phyloP scores from a whole-genome alignment of 2,329 filamentous ascomycete genomes.

The Talaromyces amestolkiae region DNA sequence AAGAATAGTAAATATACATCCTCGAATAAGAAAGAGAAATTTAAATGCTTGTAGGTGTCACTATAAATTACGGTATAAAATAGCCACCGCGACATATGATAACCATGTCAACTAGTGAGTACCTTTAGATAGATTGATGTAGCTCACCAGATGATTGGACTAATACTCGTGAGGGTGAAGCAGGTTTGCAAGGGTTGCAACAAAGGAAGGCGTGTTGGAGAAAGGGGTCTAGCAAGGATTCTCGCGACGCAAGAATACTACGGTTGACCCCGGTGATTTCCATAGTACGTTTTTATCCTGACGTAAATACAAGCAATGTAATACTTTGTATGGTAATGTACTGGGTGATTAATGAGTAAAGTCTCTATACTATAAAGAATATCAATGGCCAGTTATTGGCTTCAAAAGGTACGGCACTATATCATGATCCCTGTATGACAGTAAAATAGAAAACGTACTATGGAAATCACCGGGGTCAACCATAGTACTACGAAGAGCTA shows the following conservation, averaged over 20 bases:
- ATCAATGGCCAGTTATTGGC: too few species aligned
- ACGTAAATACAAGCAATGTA: too few species aligned
- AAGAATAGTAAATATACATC: conserved; percentile 10
- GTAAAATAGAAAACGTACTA: too few species aligned
- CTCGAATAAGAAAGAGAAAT: conserved; percentile 9
- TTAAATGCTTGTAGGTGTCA: not conserved
- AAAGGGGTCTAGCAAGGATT: conserved; percentile 8
- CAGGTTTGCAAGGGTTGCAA: not conserved
- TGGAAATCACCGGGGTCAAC: too few species aligned
- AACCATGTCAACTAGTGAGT: not conserved
- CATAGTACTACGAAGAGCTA: conserved; percentile 1
- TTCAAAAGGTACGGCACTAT: too few species aligned
- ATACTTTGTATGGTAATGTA: too few species aligned
- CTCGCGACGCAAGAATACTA: conserved; percentile 3
- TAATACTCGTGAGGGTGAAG: not conserved
- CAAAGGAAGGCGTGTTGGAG: not conserved
- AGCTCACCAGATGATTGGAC: not conserved
- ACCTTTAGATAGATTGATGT: not conserved
- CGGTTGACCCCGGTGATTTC: too few species aligned
- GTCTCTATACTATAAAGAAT: too few species aligned
- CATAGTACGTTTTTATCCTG: too few species aligned
- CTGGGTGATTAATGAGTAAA: too few species aligned
- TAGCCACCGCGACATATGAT: not conserved
- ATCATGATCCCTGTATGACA: too few species aligned
- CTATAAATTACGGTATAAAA: conserved; percentile 4